Evolutionary conservation across 163 green algal genomes (phyloP).

Genomic region (Chloromonas sp.): DNA sequence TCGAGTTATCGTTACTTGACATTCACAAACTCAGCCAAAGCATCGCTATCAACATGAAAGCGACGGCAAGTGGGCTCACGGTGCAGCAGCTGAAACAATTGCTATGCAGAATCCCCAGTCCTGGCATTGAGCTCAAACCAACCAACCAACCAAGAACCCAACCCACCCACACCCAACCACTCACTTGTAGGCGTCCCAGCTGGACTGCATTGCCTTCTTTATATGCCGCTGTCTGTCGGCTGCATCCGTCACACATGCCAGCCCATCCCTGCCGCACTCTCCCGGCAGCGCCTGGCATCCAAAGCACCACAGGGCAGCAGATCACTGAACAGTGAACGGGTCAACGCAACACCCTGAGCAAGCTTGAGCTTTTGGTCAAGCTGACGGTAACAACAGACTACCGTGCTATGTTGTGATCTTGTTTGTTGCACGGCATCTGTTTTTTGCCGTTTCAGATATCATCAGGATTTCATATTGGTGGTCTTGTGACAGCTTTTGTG

Average conservation of each 20-base stretch:
- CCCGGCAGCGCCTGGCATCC: too few relatives aligned
- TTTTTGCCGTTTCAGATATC: too few relatives aligned
- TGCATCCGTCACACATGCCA: background rate
- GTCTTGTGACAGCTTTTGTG: too few relatives aligned
- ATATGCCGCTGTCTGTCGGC: background rate
- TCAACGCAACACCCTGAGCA: too few relatives aligned
- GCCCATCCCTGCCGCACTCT: background rate
- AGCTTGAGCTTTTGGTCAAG: background rate
- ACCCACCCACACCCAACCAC: background rate
- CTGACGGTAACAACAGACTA: background rate
- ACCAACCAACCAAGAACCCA: background rate
- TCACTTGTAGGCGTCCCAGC: background rate
- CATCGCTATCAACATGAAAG: background rate
- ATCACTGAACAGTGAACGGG: too few relatives aligned
- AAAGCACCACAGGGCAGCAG: too few relatives aligned
- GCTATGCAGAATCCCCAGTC: too few relatives aligned
- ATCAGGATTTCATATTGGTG: too few relatives aligned
- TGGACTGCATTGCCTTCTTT: background rate
- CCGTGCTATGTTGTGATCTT: too few relatives aligned
- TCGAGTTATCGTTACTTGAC: too few relatives aligned
- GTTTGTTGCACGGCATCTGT: too few relatives aligned
- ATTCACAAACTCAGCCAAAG: background rate
- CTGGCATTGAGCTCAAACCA: background rate
- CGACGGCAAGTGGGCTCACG: background rate
- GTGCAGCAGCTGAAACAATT: too few relatives aligned